Evolutionary conservation across 192 early-diverging fungal genomes (phyloP).

Genomic region (Thoreauomyces humboldtii): DNA sequence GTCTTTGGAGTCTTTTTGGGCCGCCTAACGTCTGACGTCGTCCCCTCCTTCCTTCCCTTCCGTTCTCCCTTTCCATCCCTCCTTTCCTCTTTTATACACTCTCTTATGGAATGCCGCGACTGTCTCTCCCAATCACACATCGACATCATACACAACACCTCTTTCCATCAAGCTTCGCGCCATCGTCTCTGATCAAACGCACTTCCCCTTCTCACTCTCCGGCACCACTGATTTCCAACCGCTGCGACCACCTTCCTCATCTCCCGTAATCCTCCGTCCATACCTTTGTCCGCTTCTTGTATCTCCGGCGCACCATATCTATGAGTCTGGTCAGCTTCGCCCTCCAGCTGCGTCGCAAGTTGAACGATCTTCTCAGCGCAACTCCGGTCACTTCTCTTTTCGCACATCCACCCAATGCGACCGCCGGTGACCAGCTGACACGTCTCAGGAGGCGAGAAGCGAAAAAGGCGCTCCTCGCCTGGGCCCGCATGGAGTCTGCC

Average conservation of each 20-base stretch:
- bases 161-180: background rate
- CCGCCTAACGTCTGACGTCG: no score
- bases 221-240: background rate
- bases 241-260: background rate
- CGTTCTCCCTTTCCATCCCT: background rate
- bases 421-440: slow-evolving; percentile 9
- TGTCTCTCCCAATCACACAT: background rate
- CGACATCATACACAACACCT: background rate
- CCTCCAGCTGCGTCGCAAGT: slow-evolving; percentile 21
- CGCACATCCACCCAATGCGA: background rate
- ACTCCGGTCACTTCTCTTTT: background rate
- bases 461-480: slow-evolving; percentile 7
- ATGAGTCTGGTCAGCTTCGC: slow-evolving; percentile 14
- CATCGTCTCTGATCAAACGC: background rate
- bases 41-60: background rate
- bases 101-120: background rate
- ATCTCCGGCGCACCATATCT: background rate
- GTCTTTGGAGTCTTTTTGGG: no score
- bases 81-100: background rate
- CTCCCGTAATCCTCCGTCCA: background rate
- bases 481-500: slow-evolving; percentile 2
- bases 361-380: slow-evolving; percentile 1
- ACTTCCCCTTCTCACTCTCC: background rate
- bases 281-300: background rate
- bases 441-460: background rate